Evolutionary conservation across 2,329 filamentous ascomycete species (phyloP), one percentile per base, ranked within the genome.

Genomic region (Phoma sp.): DNA sequence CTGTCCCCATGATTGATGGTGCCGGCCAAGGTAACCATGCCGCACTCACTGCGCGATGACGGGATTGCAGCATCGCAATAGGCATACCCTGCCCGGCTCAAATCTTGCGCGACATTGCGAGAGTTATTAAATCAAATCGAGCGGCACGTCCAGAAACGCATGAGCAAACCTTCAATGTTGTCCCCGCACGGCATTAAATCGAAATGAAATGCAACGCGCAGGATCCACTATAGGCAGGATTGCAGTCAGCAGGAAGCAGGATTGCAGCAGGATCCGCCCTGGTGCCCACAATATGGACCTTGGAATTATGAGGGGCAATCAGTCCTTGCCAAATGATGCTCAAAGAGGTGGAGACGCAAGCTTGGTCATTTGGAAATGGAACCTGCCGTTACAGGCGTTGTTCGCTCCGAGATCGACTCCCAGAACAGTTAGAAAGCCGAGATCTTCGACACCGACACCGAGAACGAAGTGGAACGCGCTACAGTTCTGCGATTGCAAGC

Each of bases 381-480:
- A 48, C 46, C 30, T 40, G 39, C 45, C 51, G 45, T 54, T 39
- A 18, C 45, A 26, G 49, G 38, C 46, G 55, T 48, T 32, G 23
- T 46, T 51, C 36, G 33, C 37, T 59, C 56, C 56, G 56, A 59
- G 51, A 56, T 53, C 52, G 52, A 50, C 47, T 50, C 53, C 47
- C 42, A 54, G 47, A 52, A 26, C 14, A 32, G 56, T 43, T 18
- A 52, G 28, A 39, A 39, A 52, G 38, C 51, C 56, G 56, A 58
- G 48, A 48, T 40, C 33, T 28, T 45, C 45, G 34, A 54, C 53
- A 40, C 39, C 53, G 43, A 53, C 29, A 45, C 43, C 43, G 39
- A 47, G 26, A 34, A 34, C 46, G 5, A 49, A 32, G 47, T 47
- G 32, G 47, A 46, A 43, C 39, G 23, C 45, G 33, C 51, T 58